Evolutionary conservation across 192 early-diverging fungal species (phyloP).

Genomic region (Irineochytrium annulatum): DNA sequence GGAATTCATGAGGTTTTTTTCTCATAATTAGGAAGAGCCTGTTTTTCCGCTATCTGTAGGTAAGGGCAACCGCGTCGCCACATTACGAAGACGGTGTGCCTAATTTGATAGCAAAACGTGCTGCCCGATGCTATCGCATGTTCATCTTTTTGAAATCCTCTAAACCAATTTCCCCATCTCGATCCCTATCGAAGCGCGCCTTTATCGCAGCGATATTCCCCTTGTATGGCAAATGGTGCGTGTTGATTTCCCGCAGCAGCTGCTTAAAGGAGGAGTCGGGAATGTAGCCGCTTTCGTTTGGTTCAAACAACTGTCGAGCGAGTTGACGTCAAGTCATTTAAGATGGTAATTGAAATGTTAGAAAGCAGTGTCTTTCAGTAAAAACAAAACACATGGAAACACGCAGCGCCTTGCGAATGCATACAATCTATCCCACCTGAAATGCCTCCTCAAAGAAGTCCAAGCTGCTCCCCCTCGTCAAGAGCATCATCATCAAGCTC

Average conservation of each 20-base stretch:
- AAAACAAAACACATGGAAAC: background rate
- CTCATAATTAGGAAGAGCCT: too few relatives aligned
- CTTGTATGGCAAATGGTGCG: constrained; percentile 27
- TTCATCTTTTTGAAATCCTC: constrained; percentile 48
- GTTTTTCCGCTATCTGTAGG: too few relatives aligned
- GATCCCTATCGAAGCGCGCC: constrained; percentile 40
- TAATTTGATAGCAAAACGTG: too few relatives aligned
- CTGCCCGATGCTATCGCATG: too few relatives aligned
- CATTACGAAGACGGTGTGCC: too few relatives aligned
- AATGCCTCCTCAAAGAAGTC: constrained; percentile 41
- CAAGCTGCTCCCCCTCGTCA: constrained; percentile 13
- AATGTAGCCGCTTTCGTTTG: constrained; percentile 7
- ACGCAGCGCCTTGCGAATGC: background rate
- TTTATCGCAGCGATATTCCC: constrained; percentile 33
- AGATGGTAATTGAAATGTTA: background rate
- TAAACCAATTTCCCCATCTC: constrained; percentile 37
- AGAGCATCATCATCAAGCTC: constrained; percentile 33
- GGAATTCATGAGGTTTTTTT: too few relatives aligned
- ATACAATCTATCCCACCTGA: constrained; percentile 23
- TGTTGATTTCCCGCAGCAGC: constrained; percentile 26
- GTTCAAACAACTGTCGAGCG: constrained; percentile 24
- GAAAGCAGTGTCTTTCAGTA: background rate
- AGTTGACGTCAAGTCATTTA: background rate
- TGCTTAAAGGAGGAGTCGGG: constrained; percentile 22
- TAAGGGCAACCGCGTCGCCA: too few relatives aligned